Evolutionary conservation across 805 yeast species (phyloP).

Genomic region (Cyberlindnera petersonii): DNA sequence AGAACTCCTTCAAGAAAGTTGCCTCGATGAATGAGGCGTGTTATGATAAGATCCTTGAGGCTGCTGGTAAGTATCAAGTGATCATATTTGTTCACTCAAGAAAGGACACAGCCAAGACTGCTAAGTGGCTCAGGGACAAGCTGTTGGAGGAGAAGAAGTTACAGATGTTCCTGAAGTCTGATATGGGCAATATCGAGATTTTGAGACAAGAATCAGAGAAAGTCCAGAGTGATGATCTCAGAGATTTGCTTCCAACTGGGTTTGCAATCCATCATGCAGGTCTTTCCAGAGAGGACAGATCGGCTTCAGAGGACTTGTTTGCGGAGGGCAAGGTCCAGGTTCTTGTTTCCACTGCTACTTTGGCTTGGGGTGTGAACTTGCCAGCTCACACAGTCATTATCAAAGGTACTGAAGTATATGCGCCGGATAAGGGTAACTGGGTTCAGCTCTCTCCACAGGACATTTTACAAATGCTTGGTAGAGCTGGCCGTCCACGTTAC

Average conservation of each 20-base stretch:
- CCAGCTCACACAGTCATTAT: constrained; percentile 95
- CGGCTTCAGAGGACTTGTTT: constrained; percentile 77
- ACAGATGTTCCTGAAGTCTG: constrained; percentile 41
- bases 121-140: constrained; percentile 64
- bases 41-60: constrained; percentile 70
- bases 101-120: constrained; percentile 85
- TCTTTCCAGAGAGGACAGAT: constrained; percentile 64
- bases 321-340: constrained; percentile 85
- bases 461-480: constrained; percentile 92
- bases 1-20: constrained; percentile 68
- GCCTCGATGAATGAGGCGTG: constrained; percentile 90
- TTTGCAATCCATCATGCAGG: constrained; percentile 95
- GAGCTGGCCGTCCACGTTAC: constrained; percentile 96
- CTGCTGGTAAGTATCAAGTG: constrained; percentile 66
- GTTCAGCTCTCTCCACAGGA: constrained; percentile 92
- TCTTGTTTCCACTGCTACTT: constrained; percentile 84
- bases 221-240: constrained; percentile 49
- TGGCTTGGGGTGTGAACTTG: constrained; percentile 96
- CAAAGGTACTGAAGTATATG: constrained; percentile 90
- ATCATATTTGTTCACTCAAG: constrained; percentile 92
- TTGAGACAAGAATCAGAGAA: constrained; percentile 58
- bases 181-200: constrained; percentile 52
- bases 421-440: constrained; percentile 90
- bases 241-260: constrained; percentile 62
- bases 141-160: constrained; percentile 52